Percentiles rank a stretch among this genome's conserved stretches.
Conservation (phyloP, 2,329 filamentous ascomycete genomes). For the Botryosphaeria dothidea region DNA sequence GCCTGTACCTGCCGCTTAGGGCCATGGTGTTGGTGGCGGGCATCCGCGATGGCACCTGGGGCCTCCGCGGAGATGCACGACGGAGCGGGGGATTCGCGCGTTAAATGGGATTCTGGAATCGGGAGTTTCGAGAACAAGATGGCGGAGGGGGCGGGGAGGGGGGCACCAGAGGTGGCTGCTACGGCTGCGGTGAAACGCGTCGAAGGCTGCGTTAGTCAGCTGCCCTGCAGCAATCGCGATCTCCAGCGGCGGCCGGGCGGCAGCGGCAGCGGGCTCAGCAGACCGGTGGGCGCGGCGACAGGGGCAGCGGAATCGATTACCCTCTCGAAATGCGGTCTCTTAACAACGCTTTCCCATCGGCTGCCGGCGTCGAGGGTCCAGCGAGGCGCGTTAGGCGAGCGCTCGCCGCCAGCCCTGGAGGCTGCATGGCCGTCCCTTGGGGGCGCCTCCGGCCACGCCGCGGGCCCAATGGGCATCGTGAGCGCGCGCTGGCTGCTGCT, state of each 20-base stretch:
- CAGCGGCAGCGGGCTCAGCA: not conserved
- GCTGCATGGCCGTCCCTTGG: not conserved
- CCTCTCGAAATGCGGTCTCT: not conserved
- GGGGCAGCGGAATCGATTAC: constrained; percentile 10
- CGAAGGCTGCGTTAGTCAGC: constrained; percentile 1
- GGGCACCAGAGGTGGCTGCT: not conserved
- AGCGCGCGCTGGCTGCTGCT: not conserved
- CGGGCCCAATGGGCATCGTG: not conserved
- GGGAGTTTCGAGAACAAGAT: not conserved
- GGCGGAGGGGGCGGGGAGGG: not conserved
- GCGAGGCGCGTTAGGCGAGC: not conserved
- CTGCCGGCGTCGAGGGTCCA: not conserved
- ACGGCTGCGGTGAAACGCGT: not conserved
- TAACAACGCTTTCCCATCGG: not conserved
- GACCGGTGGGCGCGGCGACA: not conserved
- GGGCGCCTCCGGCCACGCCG: not conserved
- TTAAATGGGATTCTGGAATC: not conserved
- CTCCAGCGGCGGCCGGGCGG: not conserved
- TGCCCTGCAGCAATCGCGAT: constrained; percentile 10
- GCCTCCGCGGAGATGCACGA: constrained; percentile 8
- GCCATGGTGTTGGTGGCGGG: not conserved
- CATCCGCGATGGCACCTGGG: not conserved
- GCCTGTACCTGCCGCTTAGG: constrained; percentile 7
- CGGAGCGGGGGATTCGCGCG: constrained; percentile 10
- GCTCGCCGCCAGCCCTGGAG: not conserved